These are phyloP conservation scores for Collybia mongolica DNA, from an alignment of 768 basidiomycete genomes.

Conservation along the genomic window DNA sequence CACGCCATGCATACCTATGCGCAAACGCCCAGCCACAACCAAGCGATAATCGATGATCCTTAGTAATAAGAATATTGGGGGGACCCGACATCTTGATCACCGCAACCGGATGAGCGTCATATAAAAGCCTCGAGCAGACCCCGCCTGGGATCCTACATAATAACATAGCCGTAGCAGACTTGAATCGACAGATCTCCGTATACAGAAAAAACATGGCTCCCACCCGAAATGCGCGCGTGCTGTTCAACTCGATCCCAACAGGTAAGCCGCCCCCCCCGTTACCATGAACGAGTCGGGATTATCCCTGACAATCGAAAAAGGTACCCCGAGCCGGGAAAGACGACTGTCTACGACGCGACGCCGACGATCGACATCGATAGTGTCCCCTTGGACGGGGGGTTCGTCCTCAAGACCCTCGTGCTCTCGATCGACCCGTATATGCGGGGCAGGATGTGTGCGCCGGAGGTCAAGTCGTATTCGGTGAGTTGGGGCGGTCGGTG, in stretches of 20 bases:
- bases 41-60: neutral
- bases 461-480: conserved; percentile 22
- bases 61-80: neutral
- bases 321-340: conserved; percentile 44
- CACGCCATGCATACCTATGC: too few species aligned
- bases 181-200: too few species aligned
- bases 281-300: neutral
- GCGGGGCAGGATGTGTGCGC: conserved; percentile 35
- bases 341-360: conserved; percentile 40
- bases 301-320: conserved; percentile 15
- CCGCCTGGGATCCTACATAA: neutral
- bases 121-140: neutral
- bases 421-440: conserved; percentile 44
- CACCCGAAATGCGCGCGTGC: conserved; percentile 29
- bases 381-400: conserved; percentile 40
- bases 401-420: conserved; percentile 49
- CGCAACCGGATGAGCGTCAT: neutral
- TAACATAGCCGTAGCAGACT: too few species aligned
- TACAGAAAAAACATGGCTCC: conserved; percentile 21
- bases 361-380: conserved; percentile 50
- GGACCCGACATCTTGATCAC: neutral
- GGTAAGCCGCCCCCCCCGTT: conserved; percentile 17
- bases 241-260: conserved; percentile 36
- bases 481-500: conserved; percentile 10
- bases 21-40: too few species aligned